Conservation (phyloP, 139 green algal genomes). For the Ulvella scutata region DNA sequence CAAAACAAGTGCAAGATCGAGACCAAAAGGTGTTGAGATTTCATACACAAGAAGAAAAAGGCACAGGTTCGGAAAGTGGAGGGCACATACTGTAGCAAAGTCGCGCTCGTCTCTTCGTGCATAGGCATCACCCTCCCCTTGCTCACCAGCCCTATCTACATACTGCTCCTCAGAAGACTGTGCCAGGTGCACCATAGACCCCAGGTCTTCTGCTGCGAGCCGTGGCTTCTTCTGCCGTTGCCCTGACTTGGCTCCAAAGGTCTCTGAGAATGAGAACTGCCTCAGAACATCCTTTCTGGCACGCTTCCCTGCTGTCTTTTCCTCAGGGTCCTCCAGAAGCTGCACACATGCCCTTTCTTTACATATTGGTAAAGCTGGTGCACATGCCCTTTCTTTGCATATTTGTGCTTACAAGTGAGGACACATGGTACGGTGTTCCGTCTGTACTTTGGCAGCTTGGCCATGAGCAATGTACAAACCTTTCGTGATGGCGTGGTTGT, state of each 20-base stretch:
- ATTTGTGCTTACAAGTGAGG: too few relatives aligned
- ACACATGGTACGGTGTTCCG: too few relatives aligned
- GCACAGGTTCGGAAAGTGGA: background rate
- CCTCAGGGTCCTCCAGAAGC: constrained; percentile 76
- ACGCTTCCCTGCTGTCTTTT: constrained; percentile 19
- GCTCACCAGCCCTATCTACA: background rate
- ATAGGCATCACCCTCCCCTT: background rate
- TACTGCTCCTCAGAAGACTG: too few relatives aligned
- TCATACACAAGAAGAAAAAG: too few relatives aligned
- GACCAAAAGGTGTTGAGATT: too few relatives aligned
- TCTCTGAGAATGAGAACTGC: background rate
- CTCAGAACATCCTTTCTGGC: background rate
- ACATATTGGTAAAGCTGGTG: too few relatives aligned
- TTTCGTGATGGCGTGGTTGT: too few relatives aligned
- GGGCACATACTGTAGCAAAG: background rate
- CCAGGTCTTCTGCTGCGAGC: background rate
- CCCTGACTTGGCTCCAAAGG: background rate
- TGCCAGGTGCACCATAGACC: background rate
- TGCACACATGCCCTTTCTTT: background rate
- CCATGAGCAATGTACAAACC: too few relatives aligned
- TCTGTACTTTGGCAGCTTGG: too few relatives aligned
- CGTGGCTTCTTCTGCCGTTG: background rate
- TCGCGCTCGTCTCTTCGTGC: background rate
- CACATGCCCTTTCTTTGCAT: background rate
- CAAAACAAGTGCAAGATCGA: too few relatives aligned